Conservation (phyloP, 768 basidiomycete genomes). For the Psilocybe subaeruginosa region DNA sequence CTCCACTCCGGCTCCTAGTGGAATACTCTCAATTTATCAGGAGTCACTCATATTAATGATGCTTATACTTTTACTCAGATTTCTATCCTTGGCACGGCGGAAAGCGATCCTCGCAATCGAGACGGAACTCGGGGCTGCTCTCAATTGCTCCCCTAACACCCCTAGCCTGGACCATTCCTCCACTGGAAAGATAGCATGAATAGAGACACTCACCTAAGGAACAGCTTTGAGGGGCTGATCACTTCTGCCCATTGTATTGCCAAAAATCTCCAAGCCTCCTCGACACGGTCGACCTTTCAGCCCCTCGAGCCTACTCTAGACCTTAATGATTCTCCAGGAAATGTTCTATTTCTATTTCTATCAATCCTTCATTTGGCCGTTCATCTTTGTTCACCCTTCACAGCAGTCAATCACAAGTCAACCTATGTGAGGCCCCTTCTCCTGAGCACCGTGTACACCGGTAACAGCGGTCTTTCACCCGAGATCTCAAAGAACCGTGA, state of each 20-base stretch:
- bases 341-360: background rate
- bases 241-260: background rate
- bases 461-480: background rate
- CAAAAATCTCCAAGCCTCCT: background rate
- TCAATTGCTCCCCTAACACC: background rate
- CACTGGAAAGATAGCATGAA: too few relatives aligned
- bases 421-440: background rate
- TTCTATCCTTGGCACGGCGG: background rate
- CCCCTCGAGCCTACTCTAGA: background rate
- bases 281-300: background rate
- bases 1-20: background rate
- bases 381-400: conserved; percentile 1
- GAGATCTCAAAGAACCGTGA: background rate
- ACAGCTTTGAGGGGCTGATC: too few relatives aligned
- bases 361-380: background rate
- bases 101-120: background rate
- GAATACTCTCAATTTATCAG: background rate
- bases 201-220: too few relatives aligned
- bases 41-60: background rate
- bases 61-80: background rate
- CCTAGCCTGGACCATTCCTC: too few relatives aligned
- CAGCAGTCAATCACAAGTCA: conserved; percentile 2
- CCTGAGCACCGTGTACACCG: background rate
- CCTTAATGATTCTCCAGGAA: background rate
- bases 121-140: background rate